Percentiles rank a stretch among this genome's conserved stretches.
These are phyloP conservation scores for Ascochyta viciae-villosae DNA, from an alignment of 2,329 filamentous ascomycete species.

Conservation along the genomic window DNA sequence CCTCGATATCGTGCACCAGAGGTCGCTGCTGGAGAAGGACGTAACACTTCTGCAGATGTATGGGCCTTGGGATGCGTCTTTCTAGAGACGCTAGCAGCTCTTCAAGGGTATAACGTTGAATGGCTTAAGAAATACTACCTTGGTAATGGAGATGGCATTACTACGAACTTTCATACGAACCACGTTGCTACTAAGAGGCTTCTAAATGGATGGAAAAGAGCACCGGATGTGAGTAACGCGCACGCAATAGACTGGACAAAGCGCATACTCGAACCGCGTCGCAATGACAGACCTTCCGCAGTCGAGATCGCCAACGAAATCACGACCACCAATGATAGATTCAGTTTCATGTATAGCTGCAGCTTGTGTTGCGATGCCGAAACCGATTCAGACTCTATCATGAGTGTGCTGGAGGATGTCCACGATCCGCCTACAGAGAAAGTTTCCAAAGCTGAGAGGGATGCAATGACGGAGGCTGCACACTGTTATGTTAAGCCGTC, in stretches of 20 bases:
- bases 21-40: conserved; percentile 13
- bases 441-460: too few relatives aligned
- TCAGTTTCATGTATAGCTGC: not conserved
- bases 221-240: not conserved
- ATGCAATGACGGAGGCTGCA: too few relatives aligned
- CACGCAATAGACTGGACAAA: too few relatives aligned
- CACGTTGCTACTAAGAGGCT: conserved; percentile 2
- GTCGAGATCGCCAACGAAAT: not conserved
- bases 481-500: too few relatives aligned
- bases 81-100: conserved; percentile 21
- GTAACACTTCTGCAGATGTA: conserved; percentile 23
- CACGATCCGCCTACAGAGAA: too few relatives aligned
- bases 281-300: conserved; percentile 13
- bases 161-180: conserved; percentile 13
- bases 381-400: not conserved
- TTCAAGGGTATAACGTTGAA: conserved; percentile 5
- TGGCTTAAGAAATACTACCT: not conserved
- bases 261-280: conserved; percentile 14
- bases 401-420: too few relatives aligned
- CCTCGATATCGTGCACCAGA: conserved; percentile 27
- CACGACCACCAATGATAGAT: not conserved
- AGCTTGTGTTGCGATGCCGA: not conserved
- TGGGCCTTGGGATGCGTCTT: conserved; percentile 30
- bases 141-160: not conserved
- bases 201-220: conserved; percentile 1